These are phyloP conservation scores for Russula brevipes DNA, from an alignment of 768 basidiomycete genomes.

Conservation along the genomic window DNA sequence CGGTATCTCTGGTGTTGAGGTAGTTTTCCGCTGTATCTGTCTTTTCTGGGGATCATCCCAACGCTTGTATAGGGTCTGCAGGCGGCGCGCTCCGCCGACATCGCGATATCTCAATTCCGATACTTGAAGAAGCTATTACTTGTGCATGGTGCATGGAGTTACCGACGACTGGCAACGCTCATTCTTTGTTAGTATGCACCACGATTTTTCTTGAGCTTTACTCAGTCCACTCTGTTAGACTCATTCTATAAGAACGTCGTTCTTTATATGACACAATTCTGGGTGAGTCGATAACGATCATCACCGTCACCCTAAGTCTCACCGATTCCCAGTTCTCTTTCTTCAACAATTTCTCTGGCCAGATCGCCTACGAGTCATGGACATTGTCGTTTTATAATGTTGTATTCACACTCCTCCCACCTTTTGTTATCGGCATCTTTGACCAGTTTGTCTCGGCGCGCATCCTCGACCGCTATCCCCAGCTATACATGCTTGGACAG, in stretches of 20 bases:
- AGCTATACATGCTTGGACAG: conserved; percentile 92
- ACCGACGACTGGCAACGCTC: conserved; percentile 88
- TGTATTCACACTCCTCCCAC: conserved; percentile 91
- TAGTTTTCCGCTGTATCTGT: conserved; percentile 28
- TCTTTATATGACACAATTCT: conserved; percentile 97
- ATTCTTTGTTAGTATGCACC: conserved; percentile 72
- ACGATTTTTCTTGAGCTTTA: conserved; percentile 11
- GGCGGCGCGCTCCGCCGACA: conserved; percentile 95
- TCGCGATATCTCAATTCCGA: conserved; percentile 97
- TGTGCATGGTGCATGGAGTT: conserved; percentile 99
- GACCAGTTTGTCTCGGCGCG: conserved; percentile 98
- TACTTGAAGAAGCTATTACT: conserved; percentile 91
- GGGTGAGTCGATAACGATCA: conserved; percentile 50
- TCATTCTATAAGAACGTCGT: conserved; percentile 99
- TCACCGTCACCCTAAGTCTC: conserved; percentile 20
- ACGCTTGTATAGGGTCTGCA: conserved; percentile 68
- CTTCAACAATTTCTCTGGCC: conserved; percentile 99
- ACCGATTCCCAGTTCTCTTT: conserved; percentile 74
- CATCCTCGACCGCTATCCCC: conserved; percentile 94
- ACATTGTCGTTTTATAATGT: conserved; percentile 96
- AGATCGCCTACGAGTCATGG: conserved; percentile 98
- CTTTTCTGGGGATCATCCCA: neutral
- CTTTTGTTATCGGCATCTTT: conserved; percentile 95
- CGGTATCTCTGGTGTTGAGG: conserved; percentile 97
- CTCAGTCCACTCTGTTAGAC: conserved; percentile 42